These are phyloP conservation scores for Micromonas pusilla DNA, from an alignment of 139 green algal species.

Conservation along the genomic window DNA sequence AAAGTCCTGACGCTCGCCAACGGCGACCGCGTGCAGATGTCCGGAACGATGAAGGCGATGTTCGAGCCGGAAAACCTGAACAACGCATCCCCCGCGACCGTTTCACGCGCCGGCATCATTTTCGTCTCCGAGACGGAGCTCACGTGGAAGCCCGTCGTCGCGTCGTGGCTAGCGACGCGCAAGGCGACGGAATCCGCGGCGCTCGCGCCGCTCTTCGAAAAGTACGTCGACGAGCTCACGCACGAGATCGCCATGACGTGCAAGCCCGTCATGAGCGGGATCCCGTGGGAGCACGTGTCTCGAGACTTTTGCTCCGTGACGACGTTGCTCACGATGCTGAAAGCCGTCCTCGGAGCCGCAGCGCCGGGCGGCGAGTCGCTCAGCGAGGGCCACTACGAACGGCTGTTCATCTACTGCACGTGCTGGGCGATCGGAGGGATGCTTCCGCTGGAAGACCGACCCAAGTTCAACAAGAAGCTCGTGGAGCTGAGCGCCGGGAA, in stretches of 20 bases:
- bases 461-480: slow-evolving; percentile 59
- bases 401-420: slow-evolving; percentile 64
- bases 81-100: slow-evolving; percentile 63
- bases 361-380: slow-evolving; percentile 51
- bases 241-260: slow-evolving; percentile 66
- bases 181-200: slow-evolving; percentile 40
- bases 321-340: slow-evolving; percentile 53
- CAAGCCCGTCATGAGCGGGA: slow-evolving; percentile 42
- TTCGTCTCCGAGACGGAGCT: slow-evolving; percentile 79
- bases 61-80: slow-evolving; percentile 67
- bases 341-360: slow-evolving; percentile 73
- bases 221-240: slow-evolving; percentile 58
- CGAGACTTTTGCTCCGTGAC: slow-evolving; percentile 5
- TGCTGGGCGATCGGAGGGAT: slow-evolving; percentile 62
- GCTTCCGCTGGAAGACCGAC: slow-evolving; percentile 47
- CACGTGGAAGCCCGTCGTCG: slow-evolving; percentile 66
- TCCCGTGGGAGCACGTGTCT: not conserved
- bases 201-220: slow-evolving; percentile 62
- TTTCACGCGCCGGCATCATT: slow-evolving; percentile 79
- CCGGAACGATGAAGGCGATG: slow-evolving; percentile 65
- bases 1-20: slow-evolving; percentile 77
- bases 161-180: slow-evolving; percentile 56
- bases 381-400: slow-evolving; percentile 57
- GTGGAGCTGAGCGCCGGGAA: slow-evolving; percentile 56
- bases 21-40: slow-evolving; percentile 69